Evolutionary conservation across 208 protist species (phyloP), one percentile per base, ranked within the genome.

Genomic region (Tritrichomonas foetus): DNA sequence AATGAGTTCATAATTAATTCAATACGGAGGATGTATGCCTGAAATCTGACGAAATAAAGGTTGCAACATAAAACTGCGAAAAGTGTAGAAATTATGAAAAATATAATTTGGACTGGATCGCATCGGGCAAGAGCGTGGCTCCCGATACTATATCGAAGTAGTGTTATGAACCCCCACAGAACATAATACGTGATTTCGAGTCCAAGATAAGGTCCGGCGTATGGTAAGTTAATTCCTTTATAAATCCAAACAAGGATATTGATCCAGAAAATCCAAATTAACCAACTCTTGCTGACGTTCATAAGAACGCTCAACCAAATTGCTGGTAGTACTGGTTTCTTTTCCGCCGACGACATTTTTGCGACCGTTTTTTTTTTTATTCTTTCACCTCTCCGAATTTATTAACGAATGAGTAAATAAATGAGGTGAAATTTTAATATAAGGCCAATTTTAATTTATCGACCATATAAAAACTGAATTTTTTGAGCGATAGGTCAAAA

Each of bases 1-100:
- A 89, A 89, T 57, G 47, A n/a, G 30, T 89, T 89, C 47, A 89
- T 57, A 61, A 89, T 89, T 14, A 89, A 39, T 89, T 89, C 78
- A 50, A 89, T 25, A 20, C 78, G 25, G 33, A 89, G 47, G 53
- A 89, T 49, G 30, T 89, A 89, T 89, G 78, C 27, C 16, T 89
- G 78, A 16, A 39, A 89, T 39, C 25, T 8, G 11, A 47, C 78
- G 30, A 89, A 89, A 16, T 89, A 89, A 30, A 82, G 30, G 27
- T 69, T 69, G n/a, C 64, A 69, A 5, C 22, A 16, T n/a, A 69
- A 3, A 30, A 11, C 5, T 69, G 78, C 41, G 30, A 89, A 89
- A 9, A 89, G 47, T 27, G 78, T 57, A 39, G 47, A 44, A 89
- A 89, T 49, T 2, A 33, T 14, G 41, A 89, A 89, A 13, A 89